phyloP scores from a whole-genome alignment of 108 stramenopile species.

The Nitzschia palea region DNA sequence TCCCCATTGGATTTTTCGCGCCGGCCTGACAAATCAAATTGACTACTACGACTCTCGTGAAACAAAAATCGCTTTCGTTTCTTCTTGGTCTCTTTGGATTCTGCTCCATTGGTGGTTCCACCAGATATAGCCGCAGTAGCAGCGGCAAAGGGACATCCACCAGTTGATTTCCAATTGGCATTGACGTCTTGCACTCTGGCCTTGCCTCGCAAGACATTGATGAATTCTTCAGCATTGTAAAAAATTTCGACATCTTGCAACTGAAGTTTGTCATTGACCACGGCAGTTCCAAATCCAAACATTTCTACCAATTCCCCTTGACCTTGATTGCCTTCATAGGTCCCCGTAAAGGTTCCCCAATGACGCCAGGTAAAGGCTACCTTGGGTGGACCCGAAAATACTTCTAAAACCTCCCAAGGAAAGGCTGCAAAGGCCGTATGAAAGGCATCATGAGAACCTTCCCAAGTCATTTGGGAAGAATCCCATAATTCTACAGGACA shows the following conservation, averaged over 20 bases:
- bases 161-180: slow-evolving; percentile 17
- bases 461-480: slow-evolving; percentile 33
- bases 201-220: slow-evolving; percentile 40
- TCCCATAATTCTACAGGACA: slow-evolving; percentile 41
- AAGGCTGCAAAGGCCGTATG: slow-evolving; percentile 55
- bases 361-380: slow-evolving; percentile 57
- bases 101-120: no score
- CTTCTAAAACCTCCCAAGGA: slow-evolving; percentile 56
- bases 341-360: slow-evolving; percentile 51
- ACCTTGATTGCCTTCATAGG: slow-evolving; percentile 42
- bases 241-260: slow-evolving; percentile 36
- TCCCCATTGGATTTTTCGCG: no score
- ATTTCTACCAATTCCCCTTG: slow-evolving; percentile 51
- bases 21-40: no score
- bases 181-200: slow-evolving; percentile 12
- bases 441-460: slow-evolving; percentile 46
- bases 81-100: no score
- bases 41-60: no score
- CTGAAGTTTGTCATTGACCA: slow-evolving; percentile 43
- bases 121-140: neutral
- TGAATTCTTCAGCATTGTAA: slow-evolving; percentile 38
- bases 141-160: slow-evolving; percentile 10
- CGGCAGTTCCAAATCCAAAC: slow-evolving; percentile 51
- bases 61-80: no score
- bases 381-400: slow-evolving; percentile 49